Evolutionary conservation across 169 alveolate genomes (phyloP).

Genomic region (Babesia ovata): DNA sequence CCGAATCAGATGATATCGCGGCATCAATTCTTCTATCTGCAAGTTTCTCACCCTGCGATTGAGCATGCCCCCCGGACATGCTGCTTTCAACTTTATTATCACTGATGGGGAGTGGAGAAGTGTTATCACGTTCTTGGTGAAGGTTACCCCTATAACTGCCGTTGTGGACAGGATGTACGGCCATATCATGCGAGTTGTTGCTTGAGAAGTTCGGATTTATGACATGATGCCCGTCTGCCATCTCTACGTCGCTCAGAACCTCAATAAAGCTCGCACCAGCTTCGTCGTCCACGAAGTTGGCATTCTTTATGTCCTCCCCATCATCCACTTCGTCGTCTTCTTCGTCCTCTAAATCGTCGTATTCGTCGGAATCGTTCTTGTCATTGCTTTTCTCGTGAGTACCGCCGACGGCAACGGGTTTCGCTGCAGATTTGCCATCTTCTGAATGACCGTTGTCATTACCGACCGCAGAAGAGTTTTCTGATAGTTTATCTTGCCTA

Average conservation of each 20-base stretch:
- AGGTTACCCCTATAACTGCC: neutral
- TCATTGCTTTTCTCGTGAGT: neutral
- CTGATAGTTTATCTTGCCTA: too few relatives aligned
- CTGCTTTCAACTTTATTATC: neutral
- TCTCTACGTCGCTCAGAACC: constrained; percentile 24
- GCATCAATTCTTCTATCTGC: too few relatives aligned
- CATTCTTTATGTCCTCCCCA: neutral
- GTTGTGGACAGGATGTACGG: neutral
- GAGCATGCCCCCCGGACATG: neutral
- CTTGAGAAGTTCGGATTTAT: neutral
- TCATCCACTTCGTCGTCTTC: constrained; percentile 16
- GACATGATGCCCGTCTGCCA: constrained; percentile 18
- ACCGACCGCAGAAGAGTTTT: too few relatives aligned
- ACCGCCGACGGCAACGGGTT: neutral
- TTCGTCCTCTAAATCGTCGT: constrained; percentile 6
- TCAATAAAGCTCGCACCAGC: constrained; percentile 51
- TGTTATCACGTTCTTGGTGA: neutral
- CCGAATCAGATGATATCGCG: neutral
- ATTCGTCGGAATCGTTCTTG: neutral
- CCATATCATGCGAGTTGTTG: neutral
- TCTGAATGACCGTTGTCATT: neutral
- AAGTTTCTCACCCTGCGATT: neutral
- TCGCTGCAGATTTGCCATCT: neutral
- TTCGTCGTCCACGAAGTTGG: constrained; percentile 8
- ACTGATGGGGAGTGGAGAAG: too few relatives aligned